A percentile compares a stretch with the other conserved stretches of the same genome.
Conservation (phyloP, 2,329 filamentous ascomycete genomes). For the Apiospora hydei region DNA sequence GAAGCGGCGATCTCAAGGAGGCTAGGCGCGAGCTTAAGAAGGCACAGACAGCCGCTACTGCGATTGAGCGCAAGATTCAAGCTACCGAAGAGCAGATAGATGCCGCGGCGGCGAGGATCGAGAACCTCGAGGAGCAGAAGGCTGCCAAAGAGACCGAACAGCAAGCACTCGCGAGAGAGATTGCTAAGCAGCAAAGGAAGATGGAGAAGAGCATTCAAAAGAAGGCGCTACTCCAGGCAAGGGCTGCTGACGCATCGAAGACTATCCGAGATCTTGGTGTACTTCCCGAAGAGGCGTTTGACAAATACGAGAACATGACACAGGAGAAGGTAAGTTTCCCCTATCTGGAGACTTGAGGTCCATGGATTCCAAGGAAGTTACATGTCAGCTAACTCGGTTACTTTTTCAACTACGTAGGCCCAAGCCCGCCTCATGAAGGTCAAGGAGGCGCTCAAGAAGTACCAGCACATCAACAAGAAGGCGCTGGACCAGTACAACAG, state of each 20-base stretch:
- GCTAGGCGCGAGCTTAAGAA: conserved; percentile 83
- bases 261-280: conserved; percentile 94
- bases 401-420: conserved; percentile 48
- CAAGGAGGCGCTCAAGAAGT: conserved; percentile 93
- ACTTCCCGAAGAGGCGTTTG: conserved; percentile 91
- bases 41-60: conserved; percentile 70
- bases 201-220: conserved; percentile 94
- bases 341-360: conserved; percentile 61
- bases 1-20: conserved; percentile 75
- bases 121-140: conserved; percentile 52
- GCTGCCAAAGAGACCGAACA: conserved; percentile 73
- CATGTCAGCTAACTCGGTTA: conserved; percentile 13
- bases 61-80: conserved; percentile 72
- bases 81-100: conserved; percentile 81
- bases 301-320: conserved; percentile 85
- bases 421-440: conserved; percentile 82
- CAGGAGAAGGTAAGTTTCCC: conserved; percentile 70
- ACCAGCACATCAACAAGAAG: conserved; percentile 98
- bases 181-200: conserved; percentile 85
- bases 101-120: conserved; percentile 48
- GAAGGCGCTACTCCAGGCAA: conserved; percentile 79
- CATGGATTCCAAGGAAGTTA: neutral
- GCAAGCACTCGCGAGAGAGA: conserved; percentile 77
- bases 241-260: conserved; percentile 81
- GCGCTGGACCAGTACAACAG: conserved; percentile 99